Base-by-base conservation (phyloP, 1,139 yeast species). In the Meyerozyma sp. region DNA sequence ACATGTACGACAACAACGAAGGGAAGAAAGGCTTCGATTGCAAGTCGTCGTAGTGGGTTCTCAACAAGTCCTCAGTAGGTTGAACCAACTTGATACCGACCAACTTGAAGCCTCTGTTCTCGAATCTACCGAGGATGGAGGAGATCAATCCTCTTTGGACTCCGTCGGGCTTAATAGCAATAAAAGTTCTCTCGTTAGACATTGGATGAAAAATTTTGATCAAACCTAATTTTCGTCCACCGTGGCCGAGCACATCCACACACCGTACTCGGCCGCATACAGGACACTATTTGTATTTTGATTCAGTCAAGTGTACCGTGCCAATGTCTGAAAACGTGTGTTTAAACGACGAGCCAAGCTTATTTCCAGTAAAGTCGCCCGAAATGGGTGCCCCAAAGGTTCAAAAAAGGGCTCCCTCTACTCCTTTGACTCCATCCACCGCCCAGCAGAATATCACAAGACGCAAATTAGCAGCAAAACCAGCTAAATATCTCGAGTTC, bases 101-200 rank as follows among this genome's bases (percentile, higher is more conserved):
- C 64, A 94, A 83, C 79, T 91, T 91, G 91, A 74, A 94, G 61
- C 98, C 98, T 75, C 95, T 86, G 81, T 84, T 79, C 79, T 91
- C 97, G 74, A 94, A 94, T 76, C 98, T 90, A 62, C 85, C 79
- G 59, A 94, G 68, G 78, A 94, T 91, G 60, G 87, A 78, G 66
- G 95, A 75, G 73, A 91, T 78, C 70, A 94, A 82, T 54, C 98
- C 97, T 79, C 99, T 90, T 81, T 93, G 98, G 81, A 93, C 98
- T 77, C 98, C 99, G 75, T 93, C 99, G 75, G 99, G 99, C 68
- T 93, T 93, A 73, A 93, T 87, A 64, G 98, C 98, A 81, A 93
- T 93, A 72, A 93, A 93, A 68, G 98, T 91, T 87, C 95, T 89
- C 78, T 91, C 98, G 77, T 73, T 70, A 70, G 78, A 71, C 78